Percentiles rank a stretch among this genome's conserved stretches.
These are phyloP conservation scores for Claviceps arundinis DNA, from an alignment of 2,329 filamentous ascomycete species.

Conservation along the genomic window DNA sequence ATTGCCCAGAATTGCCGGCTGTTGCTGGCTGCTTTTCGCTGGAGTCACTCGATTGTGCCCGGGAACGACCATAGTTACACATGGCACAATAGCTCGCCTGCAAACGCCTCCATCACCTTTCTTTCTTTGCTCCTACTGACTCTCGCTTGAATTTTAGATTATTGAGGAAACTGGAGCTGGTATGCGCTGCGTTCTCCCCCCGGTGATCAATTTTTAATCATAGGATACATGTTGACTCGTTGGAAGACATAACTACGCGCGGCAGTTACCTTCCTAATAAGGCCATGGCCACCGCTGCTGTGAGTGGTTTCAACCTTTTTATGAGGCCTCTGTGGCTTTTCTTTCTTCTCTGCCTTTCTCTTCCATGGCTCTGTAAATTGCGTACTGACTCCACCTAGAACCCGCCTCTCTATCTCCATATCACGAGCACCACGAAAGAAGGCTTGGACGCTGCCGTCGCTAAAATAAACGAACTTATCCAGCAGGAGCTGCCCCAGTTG, in stretches of 20 bases:
- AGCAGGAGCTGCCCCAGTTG: constrained; percentile 87
- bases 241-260: constrained; percentile 89
- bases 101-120: constrained; percentile 34
- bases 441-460: constrained; percentile 80
- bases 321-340: no score
- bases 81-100: constrained; percentile 50
- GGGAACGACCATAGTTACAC: constrained; percentile 59
- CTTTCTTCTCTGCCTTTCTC: no score
- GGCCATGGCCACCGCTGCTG: constrained; percentile 85
- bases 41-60: constrained; percentile 8
- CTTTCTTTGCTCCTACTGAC: constrained; percentile 81
- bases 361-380: not conserved
- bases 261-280: constrained; percentile 97
- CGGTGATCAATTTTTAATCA: constrained; percentile 10
- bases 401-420: constrained; percentile 85
- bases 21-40: constrained; percentile 15
- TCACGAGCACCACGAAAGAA: constrained; percentile 83
- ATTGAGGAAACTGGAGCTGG: constrained; percentile 99
- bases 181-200: constrained; percentile 50
- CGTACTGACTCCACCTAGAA: constrained; percentile 42
- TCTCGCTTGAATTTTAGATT: constrained; percentile 81
- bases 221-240: constrained; percentile 38
- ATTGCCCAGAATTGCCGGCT: constrained; percentile 22
- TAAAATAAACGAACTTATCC: constrained; percentile 89
- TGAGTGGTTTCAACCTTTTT: constrained; percentile 33